Percentiles rank a stretch among this genome's conserved stretches.
Evolutionary conservation across 768 basidiomycete genomes (phyloP).

Genomic region (Royoungia palumana): DNA sequence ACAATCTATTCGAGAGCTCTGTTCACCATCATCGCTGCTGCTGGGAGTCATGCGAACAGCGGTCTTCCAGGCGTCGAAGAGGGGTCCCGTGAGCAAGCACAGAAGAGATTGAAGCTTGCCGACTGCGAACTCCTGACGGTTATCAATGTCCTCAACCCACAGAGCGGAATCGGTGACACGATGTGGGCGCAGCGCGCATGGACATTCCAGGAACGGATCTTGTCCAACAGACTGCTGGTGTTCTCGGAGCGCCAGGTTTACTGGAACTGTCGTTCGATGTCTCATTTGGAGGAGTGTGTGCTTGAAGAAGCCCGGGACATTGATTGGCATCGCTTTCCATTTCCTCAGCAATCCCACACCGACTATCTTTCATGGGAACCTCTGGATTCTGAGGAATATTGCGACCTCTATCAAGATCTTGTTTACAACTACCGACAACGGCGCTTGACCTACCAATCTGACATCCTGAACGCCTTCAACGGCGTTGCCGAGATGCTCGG

Average conservation of each 20-base stretch:
- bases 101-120: conserved; percentile 8
- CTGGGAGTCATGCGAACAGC: conserved; percentile 6
- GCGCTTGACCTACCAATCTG: conserved; percentile 12
- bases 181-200: conserved; percentile 13
- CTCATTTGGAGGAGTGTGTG: conserved; percentile 11
- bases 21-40: conserved; percentile 20
- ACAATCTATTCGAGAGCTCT: conserved; percentile 16
- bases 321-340: background rate
- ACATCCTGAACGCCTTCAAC: conserved; percentile 13
- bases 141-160: background rate
- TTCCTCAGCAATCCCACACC: background rate
- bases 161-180: conserved; percentile 1
- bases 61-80: conserved; percentile 10
- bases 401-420: background rate
- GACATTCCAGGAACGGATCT: conserved; percentile 20
- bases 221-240: conserved; percentile 16
- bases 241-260: conserved; percentile 20
- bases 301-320: conserved; percentile 5
- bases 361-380: background rate
- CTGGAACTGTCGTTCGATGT: conserved; percentile 12
- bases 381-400: conserved; percentile 1
- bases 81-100: conserved; percentile 3
- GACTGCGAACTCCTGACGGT: conserved; percentile 11
- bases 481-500: conserved; percentile 14
- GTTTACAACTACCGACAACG: conserved; percentile 8